Evolutionary conservation across 768 basidiomycete species (phyloP).

Genomic region (Fomitopsis serialis): DNA sequence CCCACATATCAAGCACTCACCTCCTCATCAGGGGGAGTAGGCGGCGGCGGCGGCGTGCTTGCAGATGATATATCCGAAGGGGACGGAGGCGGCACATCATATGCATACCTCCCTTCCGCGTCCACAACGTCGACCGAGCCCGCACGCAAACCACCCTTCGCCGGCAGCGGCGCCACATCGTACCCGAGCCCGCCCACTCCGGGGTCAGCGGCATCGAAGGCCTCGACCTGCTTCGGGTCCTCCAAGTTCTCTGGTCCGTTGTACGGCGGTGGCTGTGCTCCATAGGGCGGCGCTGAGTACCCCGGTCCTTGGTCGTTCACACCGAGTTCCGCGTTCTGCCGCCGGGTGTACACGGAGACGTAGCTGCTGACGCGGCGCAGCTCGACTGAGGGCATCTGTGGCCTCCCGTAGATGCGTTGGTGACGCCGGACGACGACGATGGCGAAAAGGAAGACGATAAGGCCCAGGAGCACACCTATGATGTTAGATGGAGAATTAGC

Average conservation of each 20-base stretch:
- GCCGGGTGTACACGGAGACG: background rate
- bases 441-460: background rate
- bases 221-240: background rate
- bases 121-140: background rate
- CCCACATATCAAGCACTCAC: background rate
- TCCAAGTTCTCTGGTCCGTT: background rate
- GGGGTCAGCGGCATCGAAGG: background rate
- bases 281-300: background rate
- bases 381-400: background rate
- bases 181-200: background rate
- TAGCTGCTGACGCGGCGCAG: background rate
- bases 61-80: background rate
- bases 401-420: background rate
- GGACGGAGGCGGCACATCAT: background rate
- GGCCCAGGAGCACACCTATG: background rate
- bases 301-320: background rate
- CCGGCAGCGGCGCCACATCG: background rate
- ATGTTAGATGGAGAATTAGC: too few relatives aligned
- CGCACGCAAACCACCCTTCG: background rate
- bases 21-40: background rate
- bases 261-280: background rate
- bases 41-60: background rate
- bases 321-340: background rate
- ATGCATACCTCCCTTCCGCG: background rate
- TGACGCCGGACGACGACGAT: background rate